Percentiles rank a stretch among this genome's conserved stretches.
These are phyloP conservation scores for Coccomyxa sp. DNA, from an alignment of 139 green algal species.

Conservation along the genomic window DNA sequence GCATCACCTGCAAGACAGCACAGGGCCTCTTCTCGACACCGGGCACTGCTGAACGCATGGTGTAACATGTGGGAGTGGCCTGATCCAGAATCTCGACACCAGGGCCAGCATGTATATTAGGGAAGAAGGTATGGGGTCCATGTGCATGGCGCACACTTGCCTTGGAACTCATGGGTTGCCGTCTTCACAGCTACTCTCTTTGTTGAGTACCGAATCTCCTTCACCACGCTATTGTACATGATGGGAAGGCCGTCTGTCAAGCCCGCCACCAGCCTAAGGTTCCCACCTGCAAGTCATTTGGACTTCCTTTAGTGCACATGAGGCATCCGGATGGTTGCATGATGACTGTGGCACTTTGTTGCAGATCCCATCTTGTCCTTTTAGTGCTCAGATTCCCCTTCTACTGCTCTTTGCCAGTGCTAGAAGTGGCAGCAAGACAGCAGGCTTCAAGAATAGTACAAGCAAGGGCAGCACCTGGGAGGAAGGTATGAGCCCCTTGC, in stretches of 20 bases:
- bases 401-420: background rate
- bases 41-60: background rate
- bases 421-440: background rate
- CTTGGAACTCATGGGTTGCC: slow-evolving; percentile 12
- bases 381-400: too few relatives aligned
- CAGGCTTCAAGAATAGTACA: background rate
- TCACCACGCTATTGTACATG: slow-evolving; percentile 66
- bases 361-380: too few relatives aligned
- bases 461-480: slow-evolving; percentile 25
- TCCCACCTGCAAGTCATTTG: slow-evolving; percentile 58
- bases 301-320: background rate
- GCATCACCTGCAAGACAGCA: slow-evolving; percentile 48
- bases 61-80: background rate
- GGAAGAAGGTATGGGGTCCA: too few relatives aligned
- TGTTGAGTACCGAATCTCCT: slow-evolving; percentile 45
- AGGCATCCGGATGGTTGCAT: background rate
- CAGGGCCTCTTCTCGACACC: background rate
- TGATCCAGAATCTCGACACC: too few relatives aligned
- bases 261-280: slow-evolving; percentile 70
- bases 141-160: background rate
- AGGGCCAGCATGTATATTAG: too few relatives aligned
- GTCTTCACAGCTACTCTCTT: slow-evolving; percentile 60
- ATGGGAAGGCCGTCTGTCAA: slow-evolving; percentile 72
- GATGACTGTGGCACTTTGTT: too few relatives aligned
- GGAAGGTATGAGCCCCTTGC: slow-evolving; percentile 46